Base-by-base conservation (phyloP, 169 alveolate species). In the Haemoproteus tartakovskyi region DNA sequence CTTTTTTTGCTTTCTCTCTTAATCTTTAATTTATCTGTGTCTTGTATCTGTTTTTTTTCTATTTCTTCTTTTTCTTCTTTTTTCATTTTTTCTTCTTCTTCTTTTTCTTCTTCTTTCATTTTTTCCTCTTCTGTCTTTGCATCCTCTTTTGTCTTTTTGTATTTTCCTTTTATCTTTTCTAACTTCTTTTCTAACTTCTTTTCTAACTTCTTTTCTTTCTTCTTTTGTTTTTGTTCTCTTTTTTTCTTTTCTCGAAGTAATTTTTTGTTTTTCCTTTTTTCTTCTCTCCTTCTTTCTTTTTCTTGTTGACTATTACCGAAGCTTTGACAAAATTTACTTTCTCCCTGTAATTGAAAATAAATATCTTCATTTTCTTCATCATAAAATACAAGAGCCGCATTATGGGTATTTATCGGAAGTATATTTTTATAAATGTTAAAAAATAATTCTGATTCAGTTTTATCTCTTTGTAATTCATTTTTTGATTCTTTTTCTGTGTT, bases 341-440 rank as follows among this genome's bases (percentile, higher is more conserved):
- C 78, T 45, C 33, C 54, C 18, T 74, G 84, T 78, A 74, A 45
- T 47, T 56, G 84, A 37, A 74, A 74, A 29, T 48, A 48, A 3
- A 74, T 27, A 38, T 74, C 74, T 43, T 74, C 78, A 56, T 74
- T 74, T 46, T 74, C 63, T 22, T 74, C 84, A 33, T 74, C 84
- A 74, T 74, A 74, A 74, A 74, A 74, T 56, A 74, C 33, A 24
- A 21, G 56, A 18, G 84, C 84, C 26, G 45, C 84, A 33, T 56
- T 57, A 24, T 59, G 57, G 5, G 46, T 46, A 37, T 74, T 74
- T 22, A 11, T 27, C 3, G 84, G 78, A 18, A 74, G 50, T 6
- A 3, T 30, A 12, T 74, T 74, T 74, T 74, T 56, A 27, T 57
- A 46, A 19, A 74, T 56, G 29, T n/a, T 21, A 18, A 46, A 74